phyloP scores from a whole-genome alignment of 2,329 filamentous ascomycete species.

The Diplodia sapinea region DNA sequence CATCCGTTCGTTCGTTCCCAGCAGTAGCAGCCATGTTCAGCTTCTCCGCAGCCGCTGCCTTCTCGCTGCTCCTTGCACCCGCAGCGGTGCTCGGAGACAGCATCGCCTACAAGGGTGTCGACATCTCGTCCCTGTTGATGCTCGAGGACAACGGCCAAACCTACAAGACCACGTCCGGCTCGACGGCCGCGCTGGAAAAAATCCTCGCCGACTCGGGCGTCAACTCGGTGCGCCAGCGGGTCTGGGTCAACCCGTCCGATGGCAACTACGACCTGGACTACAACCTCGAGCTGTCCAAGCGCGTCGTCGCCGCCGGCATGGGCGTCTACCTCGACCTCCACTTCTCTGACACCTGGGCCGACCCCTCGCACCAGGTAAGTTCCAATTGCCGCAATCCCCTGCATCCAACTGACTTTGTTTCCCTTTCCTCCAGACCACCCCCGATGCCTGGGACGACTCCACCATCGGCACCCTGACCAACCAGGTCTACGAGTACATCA shows the following conservation, averaged over 20 bases:
- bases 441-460: conserved; percentile 66
- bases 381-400: conserved; percentile 34
- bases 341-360: conserved; percentile 74
- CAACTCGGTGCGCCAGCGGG: conserved; percentile 72
- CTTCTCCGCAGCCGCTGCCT: background rate
- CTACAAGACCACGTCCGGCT: conserved; percentile 65
- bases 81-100: conserved; percentile 18
- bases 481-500: conserved; percentile 72
- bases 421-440: conserved; percentile 51
- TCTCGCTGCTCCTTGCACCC: conserved; percentile 16
- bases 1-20: background rate
- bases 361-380: conserved; percentile 63
- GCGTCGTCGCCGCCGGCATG: conserved; percentile 67
- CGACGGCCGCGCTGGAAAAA: conserved; percentile 62
- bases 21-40: conserved; percentile 17
- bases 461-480: conserved; percentile 64
- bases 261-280: conserved; percentile 73
- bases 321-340: conserved; percentile 69
- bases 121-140: conserved; percentile 71
- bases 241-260: conserved; percentile 66
- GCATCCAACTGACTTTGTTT: conserved; percentile 6
- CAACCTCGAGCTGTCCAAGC: conserved; percentile 69
- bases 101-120: conserved; percentile 68
- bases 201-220: conserved; percentile 68
- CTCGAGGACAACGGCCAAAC: conserved; percentile 66